These are phyloP conservation scores for Fusarium avenaceum DNA, from an alignment of 2,329 filamentous ascomycete genomes.

Conservation along the genomic window DNA sequence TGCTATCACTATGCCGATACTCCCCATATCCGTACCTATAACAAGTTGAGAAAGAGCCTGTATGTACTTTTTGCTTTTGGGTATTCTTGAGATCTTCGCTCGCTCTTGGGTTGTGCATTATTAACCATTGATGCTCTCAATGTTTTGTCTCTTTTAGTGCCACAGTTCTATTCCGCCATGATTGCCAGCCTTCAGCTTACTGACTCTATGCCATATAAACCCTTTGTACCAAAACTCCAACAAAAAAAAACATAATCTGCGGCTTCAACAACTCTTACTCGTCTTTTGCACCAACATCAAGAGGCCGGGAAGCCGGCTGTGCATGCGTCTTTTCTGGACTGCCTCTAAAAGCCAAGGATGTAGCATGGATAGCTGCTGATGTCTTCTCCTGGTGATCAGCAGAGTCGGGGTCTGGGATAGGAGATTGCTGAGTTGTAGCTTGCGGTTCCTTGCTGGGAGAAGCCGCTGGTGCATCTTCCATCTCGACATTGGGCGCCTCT, in stretches of 20 bases:
- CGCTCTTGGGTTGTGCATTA: neutral
- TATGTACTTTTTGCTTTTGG: neutral
- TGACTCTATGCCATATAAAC: slow-evolving; percentile 44
- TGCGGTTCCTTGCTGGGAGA: slow-evolving; percentile 14
- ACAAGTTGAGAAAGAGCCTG: neutral
- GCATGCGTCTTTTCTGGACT: slow-evolving; percentile 70
- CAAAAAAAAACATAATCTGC: slow-evolving; percentile 34
- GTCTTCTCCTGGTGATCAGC: slow-evolving; percentile 46
- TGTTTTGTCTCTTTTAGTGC: slow-evolving; percentile 28
- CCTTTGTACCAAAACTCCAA: slow-evolving; percentile 47
- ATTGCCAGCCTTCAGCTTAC: slow-evolving; percentile 31
- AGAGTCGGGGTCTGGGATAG: slow-evolving; percentile 19
- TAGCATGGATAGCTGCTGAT: slow-evolving; percentile 54
- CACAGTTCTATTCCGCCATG: slow-evolving; percentile 42
- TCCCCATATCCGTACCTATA: slow-evolving; percentile 1
- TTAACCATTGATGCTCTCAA: neutral
- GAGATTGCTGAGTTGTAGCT: slow-evolving; percentile 19
- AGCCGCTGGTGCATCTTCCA: slow-evolving; percentile 46
- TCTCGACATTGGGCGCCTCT: slow-evolving; percentile 42
- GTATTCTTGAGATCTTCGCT: neutral
- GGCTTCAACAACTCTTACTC: slow-evolving; percentile 45
- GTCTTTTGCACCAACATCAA: slow-evolving; percentile 51
- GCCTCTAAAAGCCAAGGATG: slow-evolving; percentile 70
- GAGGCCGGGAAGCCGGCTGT: slow-evolving; percentile 49
- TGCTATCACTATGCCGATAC: slow-evolving; percentile 12